Conservation (phyloP, 2,329 filamentous ascomycete species). For the Periconia digitata region DNA sequence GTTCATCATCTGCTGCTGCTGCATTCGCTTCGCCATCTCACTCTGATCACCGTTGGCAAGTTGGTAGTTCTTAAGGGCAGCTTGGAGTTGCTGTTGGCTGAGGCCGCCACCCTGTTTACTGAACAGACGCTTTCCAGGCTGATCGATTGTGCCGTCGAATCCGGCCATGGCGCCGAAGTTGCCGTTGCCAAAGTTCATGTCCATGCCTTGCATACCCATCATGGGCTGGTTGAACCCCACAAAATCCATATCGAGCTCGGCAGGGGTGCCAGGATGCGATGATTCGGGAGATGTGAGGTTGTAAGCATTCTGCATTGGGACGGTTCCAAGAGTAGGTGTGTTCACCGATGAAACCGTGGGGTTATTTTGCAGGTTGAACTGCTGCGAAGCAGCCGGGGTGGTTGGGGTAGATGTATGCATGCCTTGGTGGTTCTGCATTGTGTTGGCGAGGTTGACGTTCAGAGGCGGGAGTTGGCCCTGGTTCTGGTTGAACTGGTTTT, state of each 20-base stretch:
- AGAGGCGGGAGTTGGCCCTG: constrained; percentile 67
- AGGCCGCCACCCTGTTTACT: constrained; percentile 76
- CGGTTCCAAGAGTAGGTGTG: constrained; percentile 84
- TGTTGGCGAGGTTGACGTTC: constrained; percentile 77
- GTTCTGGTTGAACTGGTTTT: constrained; percentile 57
- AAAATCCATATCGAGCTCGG: constrained; percentile 75
- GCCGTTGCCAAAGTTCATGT: constrained; percentile 38
- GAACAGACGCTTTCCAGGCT: constrained; percentile 91
- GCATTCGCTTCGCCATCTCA: constrained; percentile 68
- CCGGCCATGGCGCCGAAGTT: constrained; percentile 45
- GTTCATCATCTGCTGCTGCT: constrained; percentile 65
- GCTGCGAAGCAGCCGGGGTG: constrained; percentile 70
- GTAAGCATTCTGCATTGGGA: constrained; percentile 65
- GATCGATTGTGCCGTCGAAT: constrained; percentile 67
- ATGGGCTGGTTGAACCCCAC: constrained; percentile 48
- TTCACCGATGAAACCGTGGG: constrained; percentile 97
- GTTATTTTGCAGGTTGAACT: constrained; percentile 82
- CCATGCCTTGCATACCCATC: constrained; percentile 38
- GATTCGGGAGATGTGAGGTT: constrained; percentile 64
- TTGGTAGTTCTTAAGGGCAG: constrained; percentile 74
- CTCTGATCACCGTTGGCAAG: constrained; percentile 66
- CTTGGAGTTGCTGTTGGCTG: constrained; percentile 68
- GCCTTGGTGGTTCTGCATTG: constrained; percentile 69
- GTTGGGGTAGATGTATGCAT: constrained; percentile 79
- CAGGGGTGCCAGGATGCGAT: constrained; percentile 69